These are phyloP conservation scores for Paramecium pentaurelia DNA, from an alignment of 73 alveolate species.

Conservation along the genomic window DNA sequence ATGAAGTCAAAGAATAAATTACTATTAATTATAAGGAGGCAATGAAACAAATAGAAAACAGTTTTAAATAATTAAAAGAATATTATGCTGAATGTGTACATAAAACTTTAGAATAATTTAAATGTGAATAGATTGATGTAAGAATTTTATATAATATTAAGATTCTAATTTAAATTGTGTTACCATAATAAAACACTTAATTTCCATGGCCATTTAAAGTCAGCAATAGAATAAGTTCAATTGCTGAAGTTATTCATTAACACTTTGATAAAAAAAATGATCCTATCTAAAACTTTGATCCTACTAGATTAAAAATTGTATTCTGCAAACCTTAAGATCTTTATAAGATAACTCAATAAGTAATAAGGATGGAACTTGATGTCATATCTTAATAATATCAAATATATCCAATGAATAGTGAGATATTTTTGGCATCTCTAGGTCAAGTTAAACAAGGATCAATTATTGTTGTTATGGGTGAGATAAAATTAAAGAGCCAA, in stretches of 20 bases:
- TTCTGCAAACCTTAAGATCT: background rate
- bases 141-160: background rate
- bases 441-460: background rate
- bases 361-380: background rate
- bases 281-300: background rate
- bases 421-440: background rate
- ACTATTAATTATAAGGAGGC: background rate
- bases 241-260: background rate
- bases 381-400: background rate
- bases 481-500: background rate
- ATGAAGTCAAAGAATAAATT: background rate
- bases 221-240: background rate
- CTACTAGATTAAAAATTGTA: background rate
- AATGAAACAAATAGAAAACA: background rate
- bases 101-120: background rate
- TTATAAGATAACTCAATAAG: background rate
- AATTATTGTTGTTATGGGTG: background rate
- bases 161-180: background rate
- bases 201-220: background rate
- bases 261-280: background rate
- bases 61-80: background rate
- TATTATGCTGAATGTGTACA: background rate
- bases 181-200: background rate
- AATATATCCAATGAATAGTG: background rate
- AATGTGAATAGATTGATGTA: conserved; percentile 4